Percentiles rank a stretch among this genome's conserved stretches.
Conservation (phyloP, 176 grass and related monocot species). For the Oryza glumipatula region DNA sequence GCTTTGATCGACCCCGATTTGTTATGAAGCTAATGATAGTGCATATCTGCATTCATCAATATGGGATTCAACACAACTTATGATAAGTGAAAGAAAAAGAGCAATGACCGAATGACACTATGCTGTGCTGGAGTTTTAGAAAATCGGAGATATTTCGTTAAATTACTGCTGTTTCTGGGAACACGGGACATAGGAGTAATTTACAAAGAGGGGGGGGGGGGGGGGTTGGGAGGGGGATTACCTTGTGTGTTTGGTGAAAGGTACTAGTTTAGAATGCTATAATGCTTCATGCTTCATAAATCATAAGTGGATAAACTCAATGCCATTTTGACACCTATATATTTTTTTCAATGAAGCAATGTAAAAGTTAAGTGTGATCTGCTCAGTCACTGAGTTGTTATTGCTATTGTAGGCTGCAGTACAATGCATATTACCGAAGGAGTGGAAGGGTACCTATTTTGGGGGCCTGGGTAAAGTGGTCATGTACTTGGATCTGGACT, state of each 20-base stretch:
- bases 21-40: neutral
- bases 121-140: neutral
- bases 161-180: neutral
- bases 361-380: neutral
- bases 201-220: neutral
- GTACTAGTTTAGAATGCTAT: neutral
- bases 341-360: neutral
- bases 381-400: conserved; percentile 38
- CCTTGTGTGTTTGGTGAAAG: neutral
- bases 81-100: neutral
- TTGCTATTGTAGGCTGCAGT: conserved; percentile 57
- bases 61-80: neutral
- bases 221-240: neutral
- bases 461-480: conserved; percentile 71
- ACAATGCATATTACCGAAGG: conserved; percentile 81
- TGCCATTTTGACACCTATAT: neutral
- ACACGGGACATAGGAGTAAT: neutral
- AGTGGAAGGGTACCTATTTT: conserved; percentile 72
- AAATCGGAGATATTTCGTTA: neutral
- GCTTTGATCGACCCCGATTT: neutral
- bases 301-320: neutral
- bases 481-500: conserved; percentile 84
- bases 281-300: neutral
- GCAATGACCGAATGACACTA: neutral
- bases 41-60: neutral